Percentiles rank a stretch among this genome's conserved stretches.
Evolutionary conservation across 352 stramenopile genomes (phyloP).

Genomic region (Aphanomyces euteiches): DNA sequence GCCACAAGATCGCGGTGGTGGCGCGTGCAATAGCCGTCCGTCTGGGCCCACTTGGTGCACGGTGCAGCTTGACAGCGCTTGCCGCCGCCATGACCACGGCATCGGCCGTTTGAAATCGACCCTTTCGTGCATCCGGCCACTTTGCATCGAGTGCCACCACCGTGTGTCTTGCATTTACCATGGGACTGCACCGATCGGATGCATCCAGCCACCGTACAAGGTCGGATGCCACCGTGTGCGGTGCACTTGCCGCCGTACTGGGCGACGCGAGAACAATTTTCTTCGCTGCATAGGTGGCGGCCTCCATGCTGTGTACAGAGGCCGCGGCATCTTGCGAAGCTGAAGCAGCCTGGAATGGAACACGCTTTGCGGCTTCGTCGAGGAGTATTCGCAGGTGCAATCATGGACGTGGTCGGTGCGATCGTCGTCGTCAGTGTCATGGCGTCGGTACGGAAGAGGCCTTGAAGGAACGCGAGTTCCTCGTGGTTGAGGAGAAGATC

Average conservation of each 20-base stretch:
- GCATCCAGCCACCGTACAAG: slow-evolving; percentile 23
- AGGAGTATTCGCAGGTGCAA: too few species aligned
- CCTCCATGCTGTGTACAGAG: slow-evolving; percentile 34
- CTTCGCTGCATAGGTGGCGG: slow-evolving; percentile 24
- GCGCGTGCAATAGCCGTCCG: slow-evolving; percentile 57
- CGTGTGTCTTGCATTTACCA: slow-evolving; percentile 26
- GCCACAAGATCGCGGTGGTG: too few species aligned
- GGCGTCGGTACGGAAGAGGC: too few species aligned
- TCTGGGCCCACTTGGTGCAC: slow-evolving; percentile 77
- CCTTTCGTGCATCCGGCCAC: slow-evolving; percentile 18
- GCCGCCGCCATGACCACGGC: slow-evolving; percentile 50
- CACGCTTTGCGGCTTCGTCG: slow-evolving; percentile 26
- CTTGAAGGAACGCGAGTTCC: too few species aligned
- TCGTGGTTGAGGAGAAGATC: too few species aligned
- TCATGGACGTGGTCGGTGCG: too few species aligned
- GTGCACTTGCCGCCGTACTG: slow-evolving; percentile 35
- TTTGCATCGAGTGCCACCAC: slow-evolving; percentile 25
- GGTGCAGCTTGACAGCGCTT: slow-evolving; percentile 42
- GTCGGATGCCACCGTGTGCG: slow-evolving; percentile 30
- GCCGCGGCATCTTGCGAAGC: slow-evolving; percentile 6
- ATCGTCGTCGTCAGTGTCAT: too few species aligned
- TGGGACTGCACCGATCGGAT: slow-evolving; percentile 22
- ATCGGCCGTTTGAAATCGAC: slow-evolving; percentile 36
- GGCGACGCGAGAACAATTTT: slow-evolving; percentile 27
- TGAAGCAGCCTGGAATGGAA: not conserved